Evolutionary conservation across 164 flowering plant species (phyloP).

Genomic region (Vitis riparia): DNA sequence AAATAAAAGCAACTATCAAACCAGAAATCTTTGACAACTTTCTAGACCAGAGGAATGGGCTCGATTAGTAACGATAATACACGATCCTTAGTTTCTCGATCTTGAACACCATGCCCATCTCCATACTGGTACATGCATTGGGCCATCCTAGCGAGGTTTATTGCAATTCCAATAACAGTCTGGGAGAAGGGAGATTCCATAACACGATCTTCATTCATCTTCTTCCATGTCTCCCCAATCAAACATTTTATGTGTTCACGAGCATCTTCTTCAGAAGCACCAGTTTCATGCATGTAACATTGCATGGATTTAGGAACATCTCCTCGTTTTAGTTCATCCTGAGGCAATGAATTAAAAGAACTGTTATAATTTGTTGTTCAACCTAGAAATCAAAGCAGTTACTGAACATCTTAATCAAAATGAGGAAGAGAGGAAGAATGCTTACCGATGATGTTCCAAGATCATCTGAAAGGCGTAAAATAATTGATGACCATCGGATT

Average conservation of each 20-base stretch:
- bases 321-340: constrained; percentile 34
- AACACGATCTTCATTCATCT: constrained; percentile 20
- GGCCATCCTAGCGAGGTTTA: too few relatives aligned
- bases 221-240: constrained; percentile 24
- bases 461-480: constrained; percentile 25
- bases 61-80: too few relatives aligned
- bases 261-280: constrained; percentile 30
- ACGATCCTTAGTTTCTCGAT: too few relatives aligned
- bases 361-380: background rate
- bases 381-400: background rate
- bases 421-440: too few relatives aligned
- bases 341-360: background rate
- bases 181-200: constrained; percentile 3
- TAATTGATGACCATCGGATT: constrained; percentile 11
- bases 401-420: too few relatives aligned
- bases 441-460: constrained; percentile 33
- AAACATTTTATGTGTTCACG: constrained; percentile 18
- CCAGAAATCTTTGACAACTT: too few relatives aligned
- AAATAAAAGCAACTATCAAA: too few relatives aligned
- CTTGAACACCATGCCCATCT: too few relatives aligned
- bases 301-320: constrained; percentile 37
- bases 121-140: too few relatives aligned
- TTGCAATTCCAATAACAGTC: background rate
- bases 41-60: too few relatives aligned
- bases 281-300: constrained; percentile 39